Conservation (phyloP, 441 rosid genomes). For the Biscutella laevigata region DNA sequence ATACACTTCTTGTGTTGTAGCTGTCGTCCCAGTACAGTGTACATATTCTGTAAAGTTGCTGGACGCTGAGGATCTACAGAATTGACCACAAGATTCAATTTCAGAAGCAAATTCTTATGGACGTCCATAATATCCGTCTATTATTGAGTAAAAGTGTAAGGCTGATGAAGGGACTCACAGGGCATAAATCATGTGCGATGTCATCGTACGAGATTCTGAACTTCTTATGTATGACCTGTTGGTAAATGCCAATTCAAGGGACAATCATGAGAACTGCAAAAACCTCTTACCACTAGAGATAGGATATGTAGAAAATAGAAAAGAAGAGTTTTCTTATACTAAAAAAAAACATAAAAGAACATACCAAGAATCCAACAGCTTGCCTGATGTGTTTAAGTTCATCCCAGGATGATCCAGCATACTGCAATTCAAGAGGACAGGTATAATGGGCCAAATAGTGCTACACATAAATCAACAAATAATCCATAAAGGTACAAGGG, state of each 20-base stretch:
- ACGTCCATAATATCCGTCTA: neutral
- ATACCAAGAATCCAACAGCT: slow-evolving; percentile 98
- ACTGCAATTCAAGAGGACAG: slow-evolving; percentile 43
- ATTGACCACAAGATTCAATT: slow-evolving; percentile 7
- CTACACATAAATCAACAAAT: neutral
- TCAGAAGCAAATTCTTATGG: neutral
- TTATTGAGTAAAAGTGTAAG: neutral
- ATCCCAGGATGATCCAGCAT: slow-evolving; percentile 95
- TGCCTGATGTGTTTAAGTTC: too few species aligned
- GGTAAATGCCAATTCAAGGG: slow-evolving; percentile 14
- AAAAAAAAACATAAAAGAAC: slow-evolving; percentile 16
- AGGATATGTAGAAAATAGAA: neutral
- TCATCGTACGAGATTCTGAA: slow-evolving; percentile 96
- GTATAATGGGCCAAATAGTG: slow-evolving; percentile 8
- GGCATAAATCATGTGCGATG: slow-evolving; percentile 87
- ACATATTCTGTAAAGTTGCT: slow-evolving; percentile 95
- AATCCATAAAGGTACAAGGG: neutral
- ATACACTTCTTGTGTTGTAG: slow-evolving; percentile 94
- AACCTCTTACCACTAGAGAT: neutral
- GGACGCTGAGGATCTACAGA: slow-evolving; percentile 89
- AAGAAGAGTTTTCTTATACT: neutral
- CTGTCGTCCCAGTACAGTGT: slow-evolving; percentile 95
- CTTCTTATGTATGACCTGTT: slow-evolving; percentile 96
- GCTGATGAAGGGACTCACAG: slow-evolving; percentile 40
- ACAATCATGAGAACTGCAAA: slow-evolving; percentile 16